Conservation (phyloP, 371 early-diverging fungal species). For the Syncephalastrum racemosum region DNA sequence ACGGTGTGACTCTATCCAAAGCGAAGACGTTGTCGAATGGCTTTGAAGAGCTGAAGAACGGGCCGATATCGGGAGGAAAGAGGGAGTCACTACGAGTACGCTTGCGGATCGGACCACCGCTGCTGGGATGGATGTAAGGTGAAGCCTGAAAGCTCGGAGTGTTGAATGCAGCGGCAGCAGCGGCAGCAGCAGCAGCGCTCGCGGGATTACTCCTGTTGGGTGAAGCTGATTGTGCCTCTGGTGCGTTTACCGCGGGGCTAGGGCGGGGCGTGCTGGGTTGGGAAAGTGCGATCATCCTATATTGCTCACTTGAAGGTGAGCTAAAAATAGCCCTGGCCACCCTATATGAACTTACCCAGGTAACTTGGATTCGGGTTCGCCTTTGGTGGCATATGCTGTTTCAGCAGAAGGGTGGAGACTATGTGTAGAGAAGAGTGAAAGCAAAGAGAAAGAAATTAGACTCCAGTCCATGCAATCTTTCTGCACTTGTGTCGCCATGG, state of each 20-base stretch:
- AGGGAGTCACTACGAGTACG: slow-evolving; percentile 32
- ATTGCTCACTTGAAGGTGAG: neutral
- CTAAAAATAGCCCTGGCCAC: slow-evolving; percentile 3
- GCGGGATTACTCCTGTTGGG: slow-evolving; percentile 20
- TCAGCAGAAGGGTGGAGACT: slow-evolving; percentile 8
- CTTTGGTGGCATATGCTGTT: slow-evolving; percentile 31
- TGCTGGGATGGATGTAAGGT: slow-evolving; percentile 1
- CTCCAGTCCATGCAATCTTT: slow-evolving; percentile 3
- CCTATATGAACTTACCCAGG: slow-evolving; percentile 33
- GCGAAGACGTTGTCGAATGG: slow-evolving; percentile 52
- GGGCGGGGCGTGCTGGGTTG: slow-evolving; percentile 54
- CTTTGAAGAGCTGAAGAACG: slow-evolving; percentile 55
- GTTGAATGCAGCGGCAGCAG: slow-evolving; percentile 15
- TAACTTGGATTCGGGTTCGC: slow-evolving; percentile 37
- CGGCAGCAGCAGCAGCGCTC: neutral
- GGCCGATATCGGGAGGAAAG: slow-evolving; percentile 31
- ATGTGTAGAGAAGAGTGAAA: neutral
- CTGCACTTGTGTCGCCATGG: slow-evolving; percentile 8
- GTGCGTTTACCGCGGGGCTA: slow-evolving; percentile 14
- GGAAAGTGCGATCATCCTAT: slow-evolving; percentile 45
- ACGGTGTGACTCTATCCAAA: slow-evolving; percentile 49
- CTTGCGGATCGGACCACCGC: slow-evolving; percentile 23
- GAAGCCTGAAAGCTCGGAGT: slow-evolving; percentile 16
- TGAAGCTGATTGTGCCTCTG: slow-evolving; percentile 15
- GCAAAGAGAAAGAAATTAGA: no score